These are phyloP conservation scores for Porodaedalea pini DNA, from an alignment of 1,284 basidiomycete genomes.

Conservation along the genomic window DNA sequence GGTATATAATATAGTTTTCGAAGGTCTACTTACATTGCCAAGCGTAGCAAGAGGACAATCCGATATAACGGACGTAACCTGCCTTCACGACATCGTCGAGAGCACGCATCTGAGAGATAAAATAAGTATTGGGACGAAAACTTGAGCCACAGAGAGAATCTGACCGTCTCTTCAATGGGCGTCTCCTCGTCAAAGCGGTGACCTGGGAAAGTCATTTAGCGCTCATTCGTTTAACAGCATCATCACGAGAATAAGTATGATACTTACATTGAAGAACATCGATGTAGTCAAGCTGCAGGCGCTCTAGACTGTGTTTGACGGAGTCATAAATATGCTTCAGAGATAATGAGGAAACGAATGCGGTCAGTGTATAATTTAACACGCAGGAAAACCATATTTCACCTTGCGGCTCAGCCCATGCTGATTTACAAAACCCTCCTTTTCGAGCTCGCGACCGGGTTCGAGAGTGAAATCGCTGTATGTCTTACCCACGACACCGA, in stretches of 20 bases:
- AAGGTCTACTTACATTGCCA: conserved; percentile 32
- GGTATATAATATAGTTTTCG: neutral
- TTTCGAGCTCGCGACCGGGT: conserved; percentile 24
- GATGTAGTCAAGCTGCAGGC: conserved; percentile 43
- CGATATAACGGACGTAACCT: conserved; percentile 46
- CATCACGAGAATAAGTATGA: no score
- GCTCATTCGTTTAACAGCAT: neutral
- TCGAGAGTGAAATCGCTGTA: no score
- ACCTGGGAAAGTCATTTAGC: conserved; percentile 24
- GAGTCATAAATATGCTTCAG: conserved; percentile 43
- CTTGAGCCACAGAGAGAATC: neutral
- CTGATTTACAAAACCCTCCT: conserved; percentile 36
- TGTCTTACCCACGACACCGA: no score
- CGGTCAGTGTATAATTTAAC: neutral
- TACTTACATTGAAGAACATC: conserved; percentile 39
- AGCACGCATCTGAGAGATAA: conserved; percentile 44
- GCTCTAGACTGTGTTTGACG: conserved; percentile 39
- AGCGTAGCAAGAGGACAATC: conserved; percentile 41
- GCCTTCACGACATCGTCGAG: conserved; percentile 44
- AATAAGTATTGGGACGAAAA: neutral
- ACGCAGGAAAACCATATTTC: conserved; percentile 21
- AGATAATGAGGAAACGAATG: no score
- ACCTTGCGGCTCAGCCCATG: conserved; percentile 41
- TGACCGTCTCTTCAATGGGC: conserved; percentile 25
- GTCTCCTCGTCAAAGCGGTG: conserved; percentile 28